phyloP scores from a whole-genome alignment of 305 asterid species.

The Fraxinus platypoda region DNA sequence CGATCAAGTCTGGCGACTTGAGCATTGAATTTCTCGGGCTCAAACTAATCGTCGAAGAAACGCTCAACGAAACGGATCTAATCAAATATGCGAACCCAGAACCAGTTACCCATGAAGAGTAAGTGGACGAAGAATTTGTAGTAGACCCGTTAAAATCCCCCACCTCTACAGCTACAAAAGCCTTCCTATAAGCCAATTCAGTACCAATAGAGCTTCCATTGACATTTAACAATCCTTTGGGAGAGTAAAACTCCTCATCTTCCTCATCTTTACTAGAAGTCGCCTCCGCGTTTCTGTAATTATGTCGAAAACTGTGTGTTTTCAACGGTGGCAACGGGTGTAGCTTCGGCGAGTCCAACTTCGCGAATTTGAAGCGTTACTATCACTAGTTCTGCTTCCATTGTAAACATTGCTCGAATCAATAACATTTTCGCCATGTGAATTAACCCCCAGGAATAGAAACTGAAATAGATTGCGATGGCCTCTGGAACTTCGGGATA shows the following conservation, averaged over 20 bases:
- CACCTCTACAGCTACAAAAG: slow-evolving; percentile 45
- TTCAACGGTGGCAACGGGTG: slow-evolving; percentile 74
- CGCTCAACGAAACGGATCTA: slow-evolving; percentile 54
- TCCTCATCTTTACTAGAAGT: slow-evolving; percentile 47
- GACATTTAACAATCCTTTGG: slow-evolving; percentile 64
- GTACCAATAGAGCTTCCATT: slow-evolving; percentile 54
- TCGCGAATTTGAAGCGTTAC: slow-evolving; percentile 32
- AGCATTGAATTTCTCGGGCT: slow-evolving; percentile 56
- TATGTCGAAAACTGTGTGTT: slow-evolving; percentile 35
- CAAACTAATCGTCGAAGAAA: slow-evolving; percentile 54
- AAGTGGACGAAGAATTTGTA: slow-evolving; percentile 52
- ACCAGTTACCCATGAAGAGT: slow-evolving; percentile 44
- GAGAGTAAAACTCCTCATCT: slow-evolving; percentile 71
- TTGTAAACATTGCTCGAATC: slow-evolving; percentile 24
- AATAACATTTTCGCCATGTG: slow-evolving; percentile 44
- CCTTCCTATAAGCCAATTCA: slow-evolving; percentile 63
- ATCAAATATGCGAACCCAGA: slow-evolving; percentile 53
- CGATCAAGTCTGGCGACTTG: slow-evolving; percentile 70
- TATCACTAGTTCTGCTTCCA: slow-evolving; percentile 30
- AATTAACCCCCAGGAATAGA: slow-evolving; percentile 75
- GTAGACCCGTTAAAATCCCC: slow-evolving; percentile 44
- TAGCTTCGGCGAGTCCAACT: slow-evolving; percentile 82
- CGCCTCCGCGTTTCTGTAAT: slow-evolving; percentile 34
- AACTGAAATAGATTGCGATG: slow-evolving; percentile 85
- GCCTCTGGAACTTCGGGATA: slow-evolving; percentile 48